Conservation (phyloP, 2,329 filamentous ascomycete species). For the Colletotrichum zoysiae region DNA sequence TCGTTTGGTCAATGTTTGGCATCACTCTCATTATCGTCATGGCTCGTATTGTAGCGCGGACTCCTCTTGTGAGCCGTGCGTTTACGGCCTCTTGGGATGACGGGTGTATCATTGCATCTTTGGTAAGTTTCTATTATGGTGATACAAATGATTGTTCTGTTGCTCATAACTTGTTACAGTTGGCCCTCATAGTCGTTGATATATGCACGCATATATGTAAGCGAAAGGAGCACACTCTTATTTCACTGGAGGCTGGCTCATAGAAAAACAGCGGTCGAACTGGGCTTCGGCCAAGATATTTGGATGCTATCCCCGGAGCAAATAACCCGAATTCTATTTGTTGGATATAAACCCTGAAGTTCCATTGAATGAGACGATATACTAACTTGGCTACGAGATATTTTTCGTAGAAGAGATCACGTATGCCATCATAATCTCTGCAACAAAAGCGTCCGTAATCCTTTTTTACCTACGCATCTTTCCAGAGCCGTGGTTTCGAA, state of each 20-base stretch:
- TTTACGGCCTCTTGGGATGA: slow-evolving; percentile 1
- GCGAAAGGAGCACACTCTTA: background rate
- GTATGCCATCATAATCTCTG: background rate
- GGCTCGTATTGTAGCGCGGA: background rate
- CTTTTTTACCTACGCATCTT: slow-evolving; percentile 5
- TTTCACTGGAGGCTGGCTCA: background rate
- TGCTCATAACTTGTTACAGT: background rate
- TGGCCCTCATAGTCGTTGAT: background rate
- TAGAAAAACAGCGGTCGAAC: background rate
- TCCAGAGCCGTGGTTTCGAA: background rate
- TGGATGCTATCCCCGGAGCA: slow-evolving; percentile 7
- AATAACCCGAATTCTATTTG: background rate
- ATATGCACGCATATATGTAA: background rate
- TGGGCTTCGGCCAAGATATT: slow-evolving; percentile 5
- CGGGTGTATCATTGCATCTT: background rate
- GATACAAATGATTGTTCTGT: too few relatives aligned
- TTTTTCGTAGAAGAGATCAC: background rate
- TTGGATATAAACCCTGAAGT: background rate
- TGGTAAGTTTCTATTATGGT: background rate
- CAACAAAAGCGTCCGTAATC: background rate
- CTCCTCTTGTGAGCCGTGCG: background rate
- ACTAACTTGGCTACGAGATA: background rate
- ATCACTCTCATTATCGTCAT: background rate
- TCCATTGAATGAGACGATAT: too few relatives aligned
- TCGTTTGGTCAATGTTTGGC: slow-evolving; percentile 1